Conservation (phyloP, 2,329 filamentous ascomycete genomes). For the Mycosphaerelloides madeirae region DNA sequence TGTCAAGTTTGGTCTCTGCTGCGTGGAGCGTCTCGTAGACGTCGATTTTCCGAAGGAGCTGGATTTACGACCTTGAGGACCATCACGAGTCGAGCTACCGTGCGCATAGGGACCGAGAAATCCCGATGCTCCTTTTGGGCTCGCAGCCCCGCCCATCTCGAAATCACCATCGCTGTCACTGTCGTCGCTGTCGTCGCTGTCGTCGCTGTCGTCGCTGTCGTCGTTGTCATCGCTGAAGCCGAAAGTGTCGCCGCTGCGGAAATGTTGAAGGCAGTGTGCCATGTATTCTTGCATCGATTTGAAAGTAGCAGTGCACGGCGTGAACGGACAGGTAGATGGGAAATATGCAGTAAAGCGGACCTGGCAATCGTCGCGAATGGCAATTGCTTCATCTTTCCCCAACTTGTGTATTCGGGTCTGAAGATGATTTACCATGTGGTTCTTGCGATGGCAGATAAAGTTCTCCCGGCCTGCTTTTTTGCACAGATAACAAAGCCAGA, state of each 20-base stretch:
- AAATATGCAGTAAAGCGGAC: neutral
- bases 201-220: neutral
- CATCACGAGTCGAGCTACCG: neutral
- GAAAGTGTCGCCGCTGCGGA: neutral
- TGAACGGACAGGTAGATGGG: constrained; percentile 1
- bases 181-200: neutral
- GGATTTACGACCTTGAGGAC: neutral
- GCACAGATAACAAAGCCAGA: constrained; percentile 6
- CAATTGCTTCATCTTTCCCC: neutral
- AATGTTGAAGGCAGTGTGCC: constrained; percentile 1
- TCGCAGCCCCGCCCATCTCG: neutral
- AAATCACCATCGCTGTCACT: neutral
- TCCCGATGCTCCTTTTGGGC: neutral
- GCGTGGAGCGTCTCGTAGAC: no score
- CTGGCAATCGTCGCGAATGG: neutral
- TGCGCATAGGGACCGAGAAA: no score
- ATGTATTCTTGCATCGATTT: neutral
- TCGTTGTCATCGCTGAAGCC: neutral
- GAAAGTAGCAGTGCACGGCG: neutral
- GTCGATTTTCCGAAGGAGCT: no score
- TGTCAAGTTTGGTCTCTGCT: no score
- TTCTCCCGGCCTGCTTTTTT: neutral
- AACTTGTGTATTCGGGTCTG: neutral
- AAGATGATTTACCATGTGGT: constrained; percentile 1
- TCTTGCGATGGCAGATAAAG: constrained; percentile 5